Conservation (phyloP, 1,139 yeast genomes). For the Yamadazyma atlantica region DNA sequence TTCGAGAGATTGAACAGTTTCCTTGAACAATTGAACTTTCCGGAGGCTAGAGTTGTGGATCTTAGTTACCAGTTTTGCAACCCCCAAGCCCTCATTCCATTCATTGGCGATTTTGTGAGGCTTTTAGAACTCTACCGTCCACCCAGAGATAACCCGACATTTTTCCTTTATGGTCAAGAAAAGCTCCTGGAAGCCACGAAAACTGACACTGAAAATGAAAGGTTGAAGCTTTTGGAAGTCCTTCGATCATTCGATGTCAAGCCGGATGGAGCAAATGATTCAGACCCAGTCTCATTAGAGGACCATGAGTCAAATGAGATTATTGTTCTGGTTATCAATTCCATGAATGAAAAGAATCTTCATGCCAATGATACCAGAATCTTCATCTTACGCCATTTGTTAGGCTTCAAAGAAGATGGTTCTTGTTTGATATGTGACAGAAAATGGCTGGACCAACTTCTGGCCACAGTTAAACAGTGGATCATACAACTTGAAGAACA, state of each 20-base stretch:
- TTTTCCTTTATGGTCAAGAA: neutral
- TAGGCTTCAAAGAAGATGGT: slow-evolving; percentile 20
- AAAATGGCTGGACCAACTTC: slow-evolving; percentile 27
- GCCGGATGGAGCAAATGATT: slow-evolving; percentile 4
- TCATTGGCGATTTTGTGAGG: slow-evolving; percentile 25
- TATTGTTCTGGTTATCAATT: slow-evolving; percentile 10
- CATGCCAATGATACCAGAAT: slow-evolving; percentile 31
- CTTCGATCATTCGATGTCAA: slow-evolving; percentile 35
- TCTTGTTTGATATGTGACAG: slow-evolving; percentile 23
- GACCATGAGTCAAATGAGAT: slow-evolving; percentile 6
- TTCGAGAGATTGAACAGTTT: slow-evolving; percentile 20
- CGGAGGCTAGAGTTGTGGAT: neutral
- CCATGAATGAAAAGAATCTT: slow-evolving; percentile 8
- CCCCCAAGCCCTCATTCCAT: slow-evolving; percentile 6
- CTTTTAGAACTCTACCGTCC: slow-evolving; percentile 27
- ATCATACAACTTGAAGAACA: slow-evolving; percentile 29
- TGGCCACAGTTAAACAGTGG: slow-evolving; percentile 31
- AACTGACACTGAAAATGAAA: slow-evolving; percentile 28
- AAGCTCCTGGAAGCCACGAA: slow-evolving; percentile 10
- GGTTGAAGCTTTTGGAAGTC: slow-evolving; percentile 36
- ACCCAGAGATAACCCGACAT: slow-evolving; percentile 10
- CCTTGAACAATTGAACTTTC: slow-evolving; percentile 9
- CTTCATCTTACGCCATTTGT: slow-evolving; percentile 38
- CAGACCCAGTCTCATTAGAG: slow-evolving; percentile 3
- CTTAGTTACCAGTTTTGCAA: slow-evolving; percentile 12